Evolutionary conservation across 495 filamentous ascomycete genomes (phyloP), one percentile per base, ranked within the genome.

Genomic region (Penicillium paradoxum): DNA sequence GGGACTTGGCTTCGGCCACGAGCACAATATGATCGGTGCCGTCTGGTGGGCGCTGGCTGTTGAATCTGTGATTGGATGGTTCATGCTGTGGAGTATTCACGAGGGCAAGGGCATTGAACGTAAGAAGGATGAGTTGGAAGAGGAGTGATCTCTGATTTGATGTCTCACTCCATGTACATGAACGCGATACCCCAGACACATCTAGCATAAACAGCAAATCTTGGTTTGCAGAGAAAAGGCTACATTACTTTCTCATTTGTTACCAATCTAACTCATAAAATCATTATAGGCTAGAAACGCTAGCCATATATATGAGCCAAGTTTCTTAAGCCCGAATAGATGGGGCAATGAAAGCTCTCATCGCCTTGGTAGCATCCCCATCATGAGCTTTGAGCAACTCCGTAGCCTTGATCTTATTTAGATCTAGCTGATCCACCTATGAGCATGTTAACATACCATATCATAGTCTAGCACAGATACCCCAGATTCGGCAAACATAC

Each of bases 301-400:
- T n/a, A n/a, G n/a, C n/a, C n/a, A n/a, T n/a, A n/a, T n/a, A n/a
- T n/a, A n/a, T 27, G 15, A 6, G n/a, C 10, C 22, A 1, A 30
- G n/a, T 3, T 39, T 18, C 45, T 65, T 45, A 68, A 18, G 36
- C 60, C 9, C 41, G 53, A 33, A 70, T 63, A 38, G 68, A 52
- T 2, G 76, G 70, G 10, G 71, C 67, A 32, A 87, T 71, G 57
- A 78, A 85, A 8, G 85, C 86, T 55, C 62, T 80, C 70, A 95
- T 78, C 3, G 90, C 89, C 64, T 77, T 77, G 9, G 80, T 79
- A 1, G 81, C 82, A 72, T 93, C 81, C 0, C 90, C 91, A 33
- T 91, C 89, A 62, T 91, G 77, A n/a, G 79, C 71, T 66, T 82
- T 85, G 34, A 96, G 78, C 48, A 96, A 67, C 42, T 96, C 91